phyloP scores from a whole-genome alignment of 371 early-diverging fungal species.

The Actinomortierella ambigua region DNA sequence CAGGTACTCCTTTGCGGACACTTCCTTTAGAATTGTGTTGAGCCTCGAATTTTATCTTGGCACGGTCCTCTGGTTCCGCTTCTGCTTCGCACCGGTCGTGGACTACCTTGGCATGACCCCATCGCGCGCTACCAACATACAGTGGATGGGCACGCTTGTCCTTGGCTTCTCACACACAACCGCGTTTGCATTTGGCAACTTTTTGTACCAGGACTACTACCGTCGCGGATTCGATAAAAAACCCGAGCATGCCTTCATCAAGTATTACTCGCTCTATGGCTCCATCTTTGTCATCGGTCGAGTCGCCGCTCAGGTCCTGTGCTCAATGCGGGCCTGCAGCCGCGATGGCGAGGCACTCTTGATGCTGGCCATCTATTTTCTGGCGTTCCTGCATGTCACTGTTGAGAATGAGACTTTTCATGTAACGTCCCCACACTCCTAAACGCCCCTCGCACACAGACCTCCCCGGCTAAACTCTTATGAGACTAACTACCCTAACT shows the following conservation, averaged over 20 bases:
- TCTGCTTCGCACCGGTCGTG: conserved; percentile 31
- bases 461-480: too few species aligned
- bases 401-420: conserved; percentile 42
- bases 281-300: conserved; percentile 44
- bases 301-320: conserved; percentile 36
- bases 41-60: conserved; percentile 42
- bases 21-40: conserved; percentile 40
- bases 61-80: conserved; percentile 45
- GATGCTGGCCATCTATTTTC: conserved; percentile 44
- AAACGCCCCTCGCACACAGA: too few species aligned
- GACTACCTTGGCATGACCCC: conserved; percentile 28
- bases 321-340: conserved; percentile 38
- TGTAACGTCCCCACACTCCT: conserved; percentile 10
- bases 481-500: too few species aligned
- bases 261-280: conserved; percentile 45
- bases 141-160: conserved; percentile 40
- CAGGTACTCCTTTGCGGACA: conserved; percentile 42
- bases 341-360: conserved; percentile 40
- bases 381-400: conserved; percentile 46
- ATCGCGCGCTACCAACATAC: conserved; percentile 14
- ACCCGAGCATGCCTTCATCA: conserved; percentile 42
- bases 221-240: conserved; percentile 44
- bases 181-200: conserved; percentile 41
- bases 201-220: conserved; percentile 41
- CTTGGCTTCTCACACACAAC: conserved; percentile 45